Conservation (phyloP, 208 protist species). For the Leishmania martiniquensis region DNA sequence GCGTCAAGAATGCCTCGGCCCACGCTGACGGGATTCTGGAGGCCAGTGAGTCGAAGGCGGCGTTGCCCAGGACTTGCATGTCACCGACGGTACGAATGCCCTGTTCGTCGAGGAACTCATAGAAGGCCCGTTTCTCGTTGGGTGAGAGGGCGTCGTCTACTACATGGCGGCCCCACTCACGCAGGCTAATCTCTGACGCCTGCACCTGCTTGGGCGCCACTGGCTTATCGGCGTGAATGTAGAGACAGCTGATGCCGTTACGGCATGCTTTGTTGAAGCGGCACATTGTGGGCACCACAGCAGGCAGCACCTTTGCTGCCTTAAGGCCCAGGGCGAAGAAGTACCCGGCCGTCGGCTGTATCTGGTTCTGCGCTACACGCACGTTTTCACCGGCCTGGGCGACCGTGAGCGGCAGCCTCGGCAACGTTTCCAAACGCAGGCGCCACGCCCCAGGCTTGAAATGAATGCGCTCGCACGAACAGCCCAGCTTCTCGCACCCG, state of each 20-base stretch:
- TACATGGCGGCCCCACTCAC: conserved; percentile 19
- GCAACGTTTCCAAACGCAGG: conserved; percentile 64
- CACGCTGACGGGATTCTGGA: conserved; percentile 40
- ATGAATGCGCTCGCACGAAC: conserved; percentile 68
- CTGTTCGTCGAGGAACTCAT: conserved; percentile 49
- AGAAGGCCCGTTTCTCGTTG: conserved; percentile 42
- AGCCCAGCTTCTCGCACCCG: conserved; percentile 49
- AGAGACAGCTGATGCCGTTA: conserved; percentile 73
- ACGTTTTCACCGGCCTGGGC: conserved; percentile 42
- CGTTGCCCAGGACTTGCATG: conserved; percentile 74
- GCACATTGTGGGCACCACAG: conserved; percentile 77
- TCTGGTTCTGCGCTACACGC: conserved; percentile 36
- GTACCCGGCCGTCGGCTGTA: conserved; percentile 77
- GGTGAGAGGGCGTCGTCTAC: conserved; percentile 19
- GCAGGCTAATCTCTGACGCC: conserved; percentile 23
- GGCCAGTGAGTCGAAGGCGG: conserved; percentile 73
- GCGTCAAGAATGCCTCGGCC: conserved; percentile 53
- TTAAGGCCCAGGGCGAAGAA: conserved; percentile 73
- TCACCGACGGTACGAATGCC: conserved; percentile 76
- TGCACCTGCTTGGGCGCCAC: conserved; percentile 35
- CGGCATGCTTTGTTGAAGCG: conserved; percentile 69
- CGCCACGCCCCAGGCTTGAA: conserved; percentile 49
- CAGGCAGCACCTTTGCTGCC: conserved; percentile 49
- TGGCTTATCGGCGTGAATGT: conserved; percentile 67
- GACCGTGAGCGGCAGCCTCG: conserved; percentile 29